Base-by-base conservation (phyloP, 1,284 basidiomycete genomes). In the Sporisorium exsertum region DNA sequence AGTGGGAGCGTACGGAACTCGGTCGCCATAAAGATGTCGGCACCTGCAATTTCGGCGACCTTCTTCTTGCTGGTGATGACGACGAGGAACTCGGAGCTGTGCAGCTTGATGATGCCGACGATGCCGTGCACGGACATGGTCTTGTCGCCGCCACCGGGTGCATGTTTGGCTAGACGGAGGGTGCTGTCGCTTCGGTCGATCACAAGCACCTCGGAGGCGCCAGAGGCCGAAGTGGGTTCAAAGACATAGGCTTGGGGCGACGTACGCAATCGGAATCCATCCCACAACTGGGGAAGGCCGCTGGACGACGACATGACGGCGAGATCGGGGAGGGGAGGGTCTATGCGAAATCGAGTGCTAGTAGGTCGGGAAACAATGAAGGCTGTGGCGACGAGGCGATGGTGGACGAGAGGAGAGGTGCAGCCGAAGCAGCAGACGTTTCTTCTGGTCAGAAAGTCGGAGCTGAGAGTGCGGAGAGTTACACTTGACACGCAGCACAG, bases 1-100 rank as follows among this genome's bases (percentile, higher is more conserved):
- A 99, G 87, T 12, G 96, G 95, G 29, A 97, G 91, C 60, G 98
- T 91, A 64, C 95, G 92, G 87, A 95, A 98, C 83, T 95, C 93
- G 35, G 93, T 93, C 16, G 94, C 94, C 58, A 92, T 90, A 87
- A 92, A 98, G 80, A 99, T 88, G 63, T 94, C 91, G 77, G 95
- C 90, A 3, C 92, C 91, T 86, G 95, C 90, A 61, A 98, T 88
- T 64, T 91, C 89, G 24, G 93, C 93, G 67, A 91, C 91, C 42
- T 91, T 90, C 77, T 92, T 92, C 63, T 94, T 91, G 52, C 91
- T 91, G 53, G 94, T 97, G 78, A 98, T 89, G 56, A 97, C 89
- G 71, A 99, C 90, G 56, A 99, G 87, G 86, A 97, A 98, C 87
- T 98, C 95, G 52, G 75, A 78, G 32, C 63, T 80, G 63, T 80